A percentile compares a stretch with the other conserved stretches of the same genome.
These are phyloP conservation scores for Paramarasmius palmivorus DNA, from an alignment of 1,284 basidiomycete genomes.

Conservation along the genomic window DNA sequence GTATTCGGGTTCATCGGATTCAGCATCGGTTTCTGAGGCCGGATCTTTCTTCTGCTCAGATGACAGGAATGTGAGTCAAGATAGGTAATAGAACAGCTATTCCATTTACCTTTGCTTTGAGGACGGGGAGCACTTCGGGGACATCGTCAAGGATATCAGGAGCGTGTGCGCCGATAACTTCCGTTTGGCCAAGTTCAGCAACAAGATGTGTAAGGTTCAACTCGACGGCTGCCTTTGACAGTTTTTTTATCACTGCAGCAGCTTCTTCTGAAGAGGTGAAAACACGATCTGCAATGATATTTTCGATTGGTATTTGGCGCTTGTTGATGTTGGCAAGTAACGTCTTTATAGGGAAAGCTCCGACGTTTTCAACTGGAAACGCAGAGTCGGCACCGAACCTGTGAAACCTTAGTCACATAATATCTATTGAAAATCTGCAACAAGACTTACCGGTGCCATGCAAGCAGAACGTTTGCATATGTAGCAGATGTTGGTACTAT, in stretches of 20 bases:
- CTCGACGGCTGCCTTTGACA: constrained; percentile 63
- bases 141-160: constrained; percentile 50
- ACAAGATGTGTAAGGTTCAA: constrained; percentile 52
- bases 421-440: background rate
- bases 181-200: constrained; percentile 54
- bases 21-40: constrained; percentile 9
- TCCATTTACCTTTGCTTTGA: constrained; percentile 26
- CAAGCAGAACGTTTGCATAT: constrained; percentile 66
- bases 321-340: constrained; percentile 52
- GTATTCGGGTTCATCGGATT: constrained; percentile 27
- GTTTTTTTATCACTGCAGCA: constrained; percentile 49
- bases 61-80: constrained; percentile 1
- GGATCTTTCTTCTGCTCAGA: constrained; percentile 13
- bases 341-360: constrained; percentile 30
- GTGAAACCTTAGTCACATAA: background rate
- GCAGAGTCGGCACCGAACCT: constrained; percentile 42
- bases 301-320: constrained; percentile 49
- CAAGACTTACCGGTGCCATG: constrained; percentile 48
- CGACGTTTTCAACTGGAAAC: constrained; percentile 18
- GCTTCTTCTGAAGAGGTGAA: constrained; percentile 57
- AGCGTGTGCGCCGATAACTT: constrained; percentile 41
- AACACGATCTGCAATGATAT: constrained; percentile 58
- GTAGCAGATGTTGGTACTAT: constrained; percentile 56
- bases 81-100: background rate
- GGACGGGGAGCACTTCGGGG: constrained; percentile 60